Conservation (phyloP, 805 yeast genomes). For the Cyberlindnera maclurae region DNA sequence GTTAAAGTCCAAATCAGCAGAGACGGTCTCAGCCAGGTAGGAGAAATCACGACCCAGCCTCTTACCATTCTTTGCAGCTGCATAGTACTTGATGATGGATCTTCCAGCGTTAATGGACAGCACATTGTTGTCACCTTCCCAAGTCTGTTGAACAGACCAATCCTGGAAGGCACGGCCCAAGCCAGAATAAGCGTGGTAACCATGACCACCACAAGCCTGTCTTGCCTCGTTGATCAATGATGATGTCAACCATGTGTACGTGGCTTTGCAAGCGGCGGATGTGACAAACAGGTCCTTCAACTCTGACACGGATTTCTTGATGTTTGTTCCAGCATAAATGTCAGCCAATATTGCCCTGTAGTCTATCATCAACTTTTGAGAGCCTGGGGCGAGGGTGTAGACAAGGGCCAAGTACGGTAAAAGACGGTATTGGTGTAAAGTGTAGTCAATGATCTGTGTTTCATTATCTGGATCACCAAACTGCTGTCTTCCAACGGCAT, state of each 20-base stretch:
- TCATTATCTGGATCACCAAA: conserved; percentile 55
- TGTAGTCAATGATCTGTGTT: conserved; percentile 75
- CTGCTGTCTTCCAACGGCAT: conserved; percentile 54
- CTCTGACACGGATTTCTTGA: conserved; percentile 46
- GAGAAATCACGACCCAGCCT: conserved; percentile 23
- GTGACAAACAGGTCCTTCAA: conserved; percentile 76
- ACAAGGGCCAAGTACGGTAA: conserved; percentile 78
- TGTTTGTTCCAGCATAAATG: conserved; percentile 43
- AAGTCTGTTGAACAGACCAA: conserved; percentile 97
- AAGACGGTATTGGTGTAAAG: conserved; percentile 82
- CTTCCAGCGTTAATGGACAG: conserved; percentile 81
- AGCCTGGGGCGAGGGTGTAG: conserved; percentile 68
- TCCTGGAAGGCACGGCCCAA: conserved; percentile 85
- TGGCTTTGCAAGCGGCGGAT: conserved; percentile 83
- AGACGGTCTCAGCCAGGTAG: conserved; percentile 26
- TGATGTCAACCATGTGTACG: conserved; percentile 82
- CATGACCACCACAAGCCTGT: conserved; percentile 96
- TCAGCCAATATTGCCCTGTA: conserved; percentile 42
- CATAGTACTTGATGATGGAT: conserved; percentile 42
- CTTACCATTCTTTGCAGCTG: conserved; percentile 31
- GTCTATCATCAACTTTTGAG: conserved; percentile 50
- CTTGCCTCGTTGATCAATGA: conserved; percentile 80
- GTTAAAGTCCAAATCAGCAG: conserved; percentile 19
- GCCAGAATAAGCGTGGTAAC: conserved; percentile 88
- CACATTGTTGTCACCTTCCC: conserved; percentile 96